phyloP scores from a whole-genome alignment of 352 stramenopile genomes.

The Phytophthora fragariaefolia region DNA sequence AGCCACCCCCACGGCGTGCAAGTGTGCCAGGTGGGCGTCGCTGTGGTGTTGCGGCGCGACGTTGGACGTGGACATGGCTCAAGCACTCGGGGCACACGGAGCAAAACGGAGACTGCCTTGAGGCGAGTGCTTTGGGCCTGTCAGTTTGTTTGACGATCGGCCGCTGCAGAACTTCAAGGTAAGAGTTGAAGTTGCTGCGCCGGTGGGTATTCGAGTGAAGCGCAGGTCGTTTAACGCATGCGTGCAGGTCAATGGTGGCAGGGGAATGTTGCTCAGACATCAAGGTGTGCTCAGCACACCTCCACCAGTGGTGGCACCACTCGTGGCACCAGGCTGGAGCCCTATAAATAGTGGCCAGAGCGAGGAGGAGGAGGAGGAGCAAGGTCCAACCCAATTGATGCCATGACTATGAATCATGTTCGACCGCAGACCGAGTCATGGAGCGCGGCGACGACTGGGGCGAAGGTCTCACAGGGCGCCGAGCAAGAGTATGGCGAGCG shows the following conservation, averaged over 20 bases:
- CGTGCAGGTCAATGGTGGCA: constrained; percentile 11
- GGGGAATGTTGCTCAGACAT: constrained; percentile 2
- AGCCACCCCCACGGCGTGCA: constrained; percentile 31
- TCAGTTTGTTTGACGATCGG: not conserved
- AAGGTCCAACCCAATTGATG: constrained; percentile 3
- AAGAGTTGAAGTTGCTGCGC: constrained; percentile 26
- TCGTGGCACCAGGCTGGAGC: too few species aligned
- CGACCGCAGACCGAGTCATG: not conserved
- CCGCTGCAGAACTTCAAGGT: constrained; percentile 32
- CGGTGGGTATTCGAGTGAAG: constrained; percentile 24
- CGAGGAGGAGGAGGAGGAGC: not conserved
- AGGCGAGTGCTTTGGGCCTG: not conserved
- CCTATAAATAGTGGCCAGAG: constrained; percentile 5
- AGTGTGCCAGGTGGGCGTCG: constrained; percentile 34
- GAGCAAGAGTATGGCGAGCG: not conserved
- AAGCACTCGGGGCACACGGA: not conserved
- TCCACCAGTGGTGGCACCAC: too few species aligned
- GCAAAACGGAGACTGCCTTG: constrained; percentile 33
- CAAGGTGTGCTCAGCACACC: too few species aligned
- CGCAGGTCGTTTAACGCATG: constrained; percentile 9
- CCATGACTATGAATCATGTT: too few species aligned
- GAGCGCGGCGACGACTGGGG: not conserved
- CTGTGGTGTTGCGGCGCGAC: constrained; percentile 38
- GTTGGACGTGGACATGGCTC: constrained; percentile 39
- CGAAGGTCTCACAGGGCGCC: not conserved